phyloP scores from a whole-genome alignment of 2,329 filamentous ascomycete genomes.

The Macrophomina phaseolina region DNA sequence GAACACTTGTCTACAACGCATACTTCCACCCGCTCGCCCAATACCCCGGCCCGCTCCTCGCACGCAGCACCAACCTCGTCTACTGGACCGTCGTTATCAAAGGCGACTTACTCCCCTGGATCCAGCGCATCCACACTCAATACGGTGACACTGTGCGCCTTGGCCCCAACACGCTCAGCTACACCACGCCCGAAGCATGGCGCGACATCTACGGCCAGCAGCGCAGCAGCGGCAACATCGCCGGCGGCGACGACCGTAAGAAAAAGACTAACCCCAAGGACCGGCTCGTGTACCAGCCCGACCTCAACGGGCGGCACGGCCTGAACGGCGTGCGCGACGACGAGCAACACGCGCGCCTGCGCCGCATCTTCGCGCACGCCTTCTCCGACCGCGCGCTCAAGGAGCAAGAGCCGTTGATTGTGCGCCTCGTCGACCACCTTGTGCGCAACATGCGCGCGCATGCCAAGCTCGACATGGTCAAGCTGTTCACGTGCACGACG shows the following conservation, averaged over 20 bases:
- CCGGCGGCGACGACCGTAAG: no score
- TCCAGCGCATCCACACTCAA: slow-evolving; percentile 6
- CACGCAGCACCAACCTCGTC: slow-evolving; percentile 12
- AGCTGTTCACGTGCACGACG: slow-evolving; percentile 32
- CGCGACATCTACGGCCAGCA: slow-evolving; percentile 29
- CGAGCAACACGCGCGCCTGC: slow-evolving; percentile 29
- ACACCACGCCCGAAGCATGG: slow-evolving; percentile 25
- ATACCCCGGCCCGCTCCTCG: slow-evolving; percentile 24
- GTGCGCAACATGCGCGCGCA: slow-evolving; percentile 27
- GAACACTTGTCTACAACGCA: slow-evolving; percentile 16
- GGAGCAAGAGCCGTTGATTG: slow-evolving; percentile 40
- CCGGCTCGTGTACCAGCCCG: slow-evolving; percentile 32
- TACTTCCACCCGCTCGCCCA: slow-evolving; percentile 25
- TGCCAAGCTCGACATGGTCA: slow-evolving; percentile 9
- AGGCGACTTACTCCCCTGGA: background rate
- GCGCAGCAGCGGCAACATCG: background rate
- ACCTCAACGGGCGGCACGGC: slow-evolving; percentile 41
- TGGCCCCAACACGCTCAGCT: slow-evolving; percentile 21
- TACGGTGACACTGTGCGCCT: slow-evolving; percentile 27
- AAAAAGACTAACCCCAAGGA: slow-evolving; percentile 11
- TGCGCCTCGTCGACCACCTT: slow-evolving; percentile 40
- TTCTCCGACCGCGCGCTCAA: slow-evolving; percentile 41
- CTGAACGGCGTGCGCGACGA: slow-evolving; percentile 34
- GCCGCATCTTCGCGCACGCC: slow-evolving; percentile 34
- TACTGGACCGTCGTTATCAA: background rate